Base-by-base conservation (phyloP, 2,329 filamentous ascomycete genomes). In the Fusarium compactum region DNA sequence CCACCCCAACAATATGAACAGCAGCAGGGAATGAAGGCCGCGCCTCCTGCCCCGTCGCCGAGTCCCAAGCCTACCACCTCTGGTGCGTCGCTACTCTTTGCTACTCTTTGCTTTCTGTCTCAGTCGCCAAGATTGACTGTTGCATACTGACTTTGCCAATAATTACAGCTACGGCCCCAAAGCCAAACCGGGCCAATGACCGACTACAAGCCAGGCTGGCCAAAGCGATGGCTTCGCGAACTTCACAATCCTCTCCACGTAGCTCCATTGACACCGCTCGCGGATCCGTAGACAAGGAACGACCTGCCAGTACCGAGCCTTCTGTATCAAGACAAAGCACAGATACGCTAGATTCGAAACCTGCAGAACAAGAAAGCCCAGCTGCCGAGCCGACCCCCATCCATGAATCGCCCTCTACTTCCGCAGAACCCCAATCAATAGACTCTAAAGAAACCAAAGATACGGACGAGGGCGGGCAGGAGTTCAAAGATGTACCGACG, bases 191-290 rank as follows among this genome's bases (percentile, higher is more conserved):
- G 71, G 84, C 87, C 65, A 96, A 94, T 80, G 94, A 97, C 74
- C 89, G 94, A 55, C 84, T 99, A 45, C 95, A 98, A 78, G 95
- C 97, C 78, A 88, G 94, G 67, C 85, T 99, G 65, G 95, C 95
- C 30, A 93, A 93, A 76, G 96, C 95, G 30, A 89, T 98, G 75
- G 93, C 91, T 5, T 91, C 91, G 63, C 93, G 92, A 76, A 87
- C 86, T 55, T 64, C 70, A 20, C 74, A 73, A 30, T 61, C 69
- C 20, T 82, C 80, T 32, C 79, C 80, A 9, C 77, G 80, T 29
- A 80, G 76, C 61, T 82, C 80, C 9, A 62, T 78, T 81, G 85
- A 69, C 54, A 74, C 73, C 20, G 78, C 80, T 40, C 74, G 73
- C 25, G 64, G 69, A 10, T 79, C 78, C n/a, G 73, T 74, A 11